Evolutionary conservation across 176 grass and related monocot species (phyloP), one percentile per base, ranked within the genome.

Genomic region (Urochloa ruziziensis): DNA sequence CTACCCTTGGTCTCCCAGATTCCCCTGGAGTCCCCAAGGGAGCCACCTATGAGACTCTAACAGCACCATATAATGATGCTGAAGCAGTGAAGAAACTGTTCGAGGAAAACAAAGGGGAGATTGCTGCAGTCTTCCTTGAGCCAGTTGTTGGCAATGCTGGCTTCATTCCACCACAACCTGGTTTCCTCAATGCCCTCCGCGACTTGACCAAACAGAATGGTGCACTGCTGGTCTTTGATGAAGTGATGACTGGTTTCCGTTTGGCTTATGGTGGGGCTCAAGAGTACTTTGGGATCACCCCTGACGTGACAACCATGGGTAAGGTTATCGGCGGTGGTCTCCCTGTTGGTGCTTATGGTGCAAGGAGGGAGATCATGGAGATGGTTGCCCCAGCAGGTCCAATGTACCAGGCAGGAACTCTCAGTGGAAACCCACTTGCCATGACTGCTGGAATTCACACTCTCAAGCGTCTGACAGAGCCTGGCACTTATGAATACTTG

Each of bases 391-490:
- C 96, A 56, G 89, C 93, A 47, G 96, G 96, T 12, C 96, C 93
- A 3, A 94, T 99, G 96, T 99, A 99, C 87, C 96, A 99, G 72
- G 96, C 96, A 54, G 96, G 96, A 82, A 99, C 96, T 58, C 93
- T 99, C 23, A 99, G 96, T 52, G 96, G 96, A 80, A 99, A 99
- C 30, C 96, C 96, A 48, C 89, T 99, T 80, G 96, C 96, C 18
- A 99, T 99, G 96, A 99, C 96, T 33, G 96, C 96, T 62, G 96
- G 93, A 79, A 99, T 99, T 10, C 89, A 99, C 89, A 96, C 96
- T 0, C 89, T 99, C n/a, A 89, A 85, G 82, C 88, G 91, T 75
- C 77, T 99, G 49, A 87, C 51, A 23, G 93, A 96, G 70, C 91
- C 91, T 3, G 91, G 91, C 60, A 87, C 83, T 73, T 99, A 99